phyloP scores from a whole-genome alignment of 2,329 filamentous ascomycete species.

The Purpureocillium lavendulum region DNA sequence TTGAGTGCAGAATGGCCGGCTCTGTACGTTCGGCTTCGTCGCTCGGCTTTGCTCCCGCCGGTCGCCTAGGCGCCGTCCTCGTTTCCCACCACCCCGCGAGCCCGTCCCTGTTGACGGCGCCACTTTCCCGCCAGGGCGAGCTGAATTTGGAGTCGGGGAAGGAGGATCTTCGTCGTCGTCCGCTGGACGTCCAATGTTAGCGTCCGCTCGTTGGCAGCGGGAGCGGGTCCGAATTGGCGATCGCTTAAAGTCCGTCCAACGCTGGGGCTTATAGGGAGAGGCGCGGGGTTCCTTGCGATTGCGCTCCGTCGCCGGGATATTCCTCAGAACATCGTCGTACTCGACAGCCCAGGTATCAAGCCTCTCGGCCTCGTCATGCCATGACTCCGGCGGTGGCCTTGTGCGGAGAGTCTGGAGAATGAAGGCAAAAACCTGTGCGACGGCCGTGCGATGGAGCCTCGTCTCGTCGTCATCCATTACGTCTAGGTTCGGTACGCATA shows the following conservation, averaged over 20 bases:
- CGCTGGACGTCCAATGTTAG: slow-evolving; percentile 7
- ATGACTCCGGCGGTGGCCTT: slow-evolving; percentile 16
- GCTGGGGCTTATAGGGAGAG: slow-evolving; percentile 15
- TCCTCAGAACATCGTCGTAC: slow-evolving; percentile 18
- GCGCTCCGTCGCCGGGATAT: slow-evolving; percentile 12
- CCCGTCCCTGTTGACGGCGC: no score
- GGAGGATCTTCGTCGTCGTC: slow-evolving; percentile 3
- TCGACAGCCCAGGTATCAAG: slow-evolving; percentile 25
- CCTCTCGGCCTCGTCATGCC: slow-evolving; percentile 18
- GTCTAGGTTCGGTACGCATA: slow-evolving; percentile 24
- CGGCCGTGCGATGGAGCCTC: slow-evolving; percentile 25
- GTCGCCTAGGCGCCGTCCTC: no score
- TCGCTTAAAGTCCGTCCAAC: slow-evolving; percentile 18
- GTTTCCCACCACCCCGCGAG: no score
- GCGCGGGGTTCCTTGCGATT: slow-evolving; percentile 10
- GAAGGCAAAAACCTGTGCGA: slow-evolving; percentile 29
- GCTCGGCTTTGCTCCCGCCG: no score
- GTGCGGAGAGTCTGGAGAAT: slow-evolving; percentile 21
- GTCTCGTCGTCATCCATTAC: slow-evolving; percentile 22
- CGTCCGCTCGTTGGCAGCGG: slow-evolving; percentile 4
- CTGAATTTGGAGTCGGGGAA: slow-evolving; percentile 10
- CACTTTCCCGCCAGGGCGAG: no score
- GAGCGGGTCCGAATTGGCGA: slow-evolving; percentile 18
- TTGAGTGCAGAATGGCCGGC: no score
- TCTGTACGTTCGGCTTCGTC: no score